Evolutionary conservation across 352 stramenopile genomes (phyloP).

Genomic region (Elongisporangium prolatum): DNA sequence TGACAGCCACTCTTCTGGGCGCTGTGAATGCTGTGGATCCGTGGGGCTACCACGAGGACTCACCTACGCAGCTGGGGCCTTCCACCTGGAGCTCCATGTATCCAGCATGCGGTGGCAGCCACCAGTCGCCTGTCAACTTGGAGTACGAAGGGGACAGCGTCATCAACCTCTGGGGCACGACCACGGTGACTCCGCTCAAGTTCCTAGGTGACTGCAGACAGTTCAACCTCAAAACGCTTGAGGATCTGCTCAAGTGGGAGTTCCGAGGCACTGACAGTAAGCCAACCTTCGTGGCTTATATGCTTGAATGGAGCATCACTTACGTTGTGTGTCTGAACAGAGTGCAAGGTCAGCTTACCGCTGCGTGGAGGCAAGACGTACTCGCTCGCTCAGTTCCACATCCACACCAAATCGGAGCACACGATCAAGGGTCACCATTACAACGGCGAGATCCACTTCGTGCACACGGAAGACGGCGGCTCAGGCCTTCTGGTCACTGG

Average conservation of each 20-base stretch:
- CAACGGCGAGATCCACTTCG: constrained; percentile 43
- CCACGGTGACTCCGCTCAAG: constrained; percentile 34
- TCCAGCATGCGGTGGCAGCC: constrained; percentile 23
- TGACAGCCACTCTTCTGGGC: constrained; percentile 14
- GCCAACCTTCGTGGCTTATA: neutral
- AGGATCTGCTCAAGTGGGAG: constrained; percentile 64
- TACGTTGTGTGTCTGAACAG: constrained; percentile 11
- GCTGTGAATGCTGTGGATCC: constrained; percentile 13
- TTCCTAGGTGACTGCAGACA: constrained; percentile 41
- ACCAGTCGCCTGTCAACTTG: constrained; percentile 61
- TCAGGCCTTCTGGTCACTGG: constrained; percentile 25
- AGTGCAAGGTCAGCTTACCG: constrained; percentile 45
- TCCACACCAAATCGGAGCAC: constrained; percentile 42
- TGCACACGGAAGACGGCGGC: constrained; percentile 31
- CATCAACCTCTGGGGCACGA: constrained; percentile 40
- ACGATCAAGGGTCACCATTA: constrained; percentile 39
- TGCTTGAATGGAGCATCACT: neutral
- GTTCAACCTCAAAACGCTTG: constrained; percentile 54
- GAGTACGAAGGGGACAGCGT: constrained; percentile 26
- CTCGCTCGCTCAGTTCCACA: constrained; percentile 51
- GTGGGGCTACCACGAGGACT: constrained; percentile 51
- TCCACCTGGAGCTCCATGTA: constrained; percentile 37
- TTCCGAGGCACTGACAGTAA: constrained; percentile 31
- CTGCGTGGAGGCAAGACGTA: constrained; percentile 40
- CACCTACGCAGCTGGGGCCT: constrained; percentile 24